Evolutionary conservation across 768 basidiomycete genomes (phyloP).

Genomic region (Daedaleopsis nitida): DNA sequence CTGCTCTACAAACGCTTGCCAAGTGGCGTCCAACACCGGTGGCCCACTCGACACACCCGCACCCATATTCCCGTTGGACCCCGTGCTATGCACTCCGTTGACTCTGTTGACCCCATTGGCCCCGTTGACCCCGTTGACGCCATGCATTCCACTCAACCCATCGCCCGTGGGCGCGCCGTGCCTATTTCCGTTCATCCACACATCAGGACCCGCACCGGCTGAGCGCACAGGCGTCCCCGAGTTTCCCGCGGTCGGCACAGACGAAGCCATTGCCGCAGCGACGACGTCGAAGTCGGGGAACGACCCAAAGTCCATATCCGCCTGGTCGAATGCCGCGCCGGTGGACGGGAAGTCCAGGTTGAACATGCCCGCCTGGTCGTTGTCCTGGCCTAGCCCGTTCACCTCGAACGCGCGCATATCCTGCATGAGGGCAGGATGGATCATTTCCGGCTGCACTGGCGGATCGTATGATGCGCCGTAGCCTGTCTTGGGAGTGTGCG

Average conservation of each 20-base stretch:
- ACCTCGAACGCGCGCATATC: conserved; percentile 51
- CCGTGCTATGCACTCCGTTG: neutral
- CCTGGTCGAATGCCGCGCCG: conserved; percentile 18
- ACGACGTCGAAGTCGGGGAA: conserved; percentile 19
- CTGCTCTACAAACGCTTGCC: conserved; percentile 71
- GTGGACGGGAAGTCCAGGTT: conserved; percentile 33
- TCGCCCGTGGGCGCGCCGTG: neutral
- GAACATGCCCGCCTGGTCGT: conserved; percentile 5
- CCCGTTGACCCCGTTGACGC: neutral
- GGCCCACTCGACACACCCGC: neutral
- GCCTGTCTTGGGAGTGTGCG: neutral
- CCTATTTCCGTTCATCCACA: neutral
- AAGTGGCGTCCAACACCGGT: conserved; percentile 57
- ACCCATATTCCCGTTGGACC: neutral
- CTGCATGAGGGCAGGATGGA: conserved; percentile 56
- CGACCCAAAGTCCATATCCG: conserved; percentile 5
- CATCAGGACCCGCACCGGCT: neutral
- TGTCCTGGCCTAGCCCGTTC: conserved; percentile 15
- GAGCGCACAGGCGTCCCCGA: neutral
- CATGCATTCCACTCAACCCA: neutral
- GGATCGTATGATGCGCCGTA: conserved; percentile 4
- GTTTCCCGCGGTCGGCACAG: neutral
- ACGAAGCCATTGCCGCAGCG: neutral
- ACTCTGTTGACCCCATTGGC: neutral
- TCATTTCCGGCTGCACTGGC: conserved; percentile 23